Base-by-base conservation (phyloP, 1,284 basidiomycete genomes). In the Ustilago sp. region DNA sequence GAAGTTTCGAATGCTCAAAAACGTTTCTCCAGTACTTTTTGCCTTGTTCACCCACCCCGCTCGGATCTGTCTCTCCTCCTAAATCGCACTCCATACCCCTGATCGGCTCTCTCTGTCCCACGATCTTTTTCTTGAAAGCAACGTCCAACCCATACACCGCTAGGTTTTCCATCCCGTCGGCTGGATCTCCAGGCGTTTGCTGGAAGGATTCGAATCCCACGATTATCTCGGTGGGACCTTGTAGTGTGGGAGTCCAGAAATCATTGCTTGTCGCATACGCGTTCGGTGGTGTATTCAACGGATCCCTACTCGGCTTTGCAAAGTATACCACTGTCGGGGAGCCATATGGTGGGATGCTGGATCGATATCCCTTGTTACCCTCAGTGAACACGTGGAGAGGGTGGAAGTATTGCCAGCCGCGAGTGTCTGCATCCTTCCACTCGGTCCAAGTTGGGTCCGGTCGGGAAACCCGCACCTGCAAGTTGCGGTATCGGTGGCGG, bases 371-470 rank as follows among this genome's bases (percentile, higher is more conserved):
- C 13, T 63, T 43, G n/a, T 74, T 67, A 45, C 75, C 75, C 39
- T 77, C 75, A 45, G 68, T 70, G 15, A 80, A 80, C 7, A 69
- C 69, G 32, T 80, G 76, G 23, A 80, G 60, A 1, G 82, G 82
- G n/a, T 82, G 73, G 58, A 69, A 81, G 60, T 80, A 84, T 57
- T 69, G 59, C 81, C 81, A 83, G 4, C 80, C 81, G 6, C 41
- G 19, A 28, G 64, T 68, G 41, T 80, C 71, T 5, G 81, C 78
- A 15, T 32, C 28, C 38, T 63, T 66, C 70, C 76, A 80, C 39
- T 72, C 72, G 4, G 61, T 66, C 81, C 80, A 83, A 15, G 19
- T 39, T 0, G 68, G 47, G 17, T 77, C 61, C 0, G 82, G 81
- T 11, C 81, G 68, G 11, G 77, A 79, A 23, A 84, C 81, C 4